Conservation (phyloP, 2,329 filamentous ascomycete species). For the Curvularia lunata region DNA sequence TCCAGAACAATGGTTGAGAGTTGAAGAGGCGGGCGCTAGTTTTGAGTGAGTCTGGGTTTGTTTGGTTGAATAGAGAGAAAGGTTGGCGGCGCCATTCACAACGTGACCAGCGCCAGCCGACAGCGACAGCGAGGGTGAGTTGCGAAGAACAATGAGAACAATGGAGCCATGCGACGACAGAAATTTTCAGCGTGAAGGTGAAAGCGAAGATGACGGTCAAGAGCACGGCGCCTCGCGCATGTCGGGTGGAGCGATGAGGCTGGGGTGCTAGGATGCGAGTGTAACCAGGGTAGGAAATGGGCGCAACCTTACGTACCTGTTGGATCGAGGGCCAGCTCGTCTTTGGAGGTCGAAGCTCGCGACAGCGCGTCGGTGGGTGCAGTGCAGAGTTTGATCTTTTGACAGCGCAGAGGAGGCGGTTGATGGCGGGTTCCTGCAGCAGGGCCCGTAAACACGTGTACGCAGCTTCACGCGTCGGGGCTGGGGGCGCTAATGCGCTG, state of each 20-base stretch:
- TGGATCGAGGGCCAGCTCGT: conserved; percentile 5
- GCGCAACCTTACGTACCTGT: conserved; percentile 17
- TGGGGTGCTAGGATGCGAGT: conserved; percentile 11
- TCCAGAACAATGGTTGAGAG: not conserved
- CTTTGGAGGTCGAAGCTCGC: not conserved
- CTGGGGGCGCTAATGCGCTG: conserved; percentile 19
- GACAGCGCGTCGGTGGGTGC: not conserved
- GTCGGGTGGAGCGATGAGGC: conserved; percentile 3
- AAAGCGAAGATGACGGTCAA: conserved; percentile 11
- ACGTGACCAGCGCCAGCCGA: conserved; percentile 1
- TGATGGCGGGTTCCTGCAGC: conserved; percentile 19
- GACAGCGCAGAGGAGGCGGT: conserved; percentile 18
- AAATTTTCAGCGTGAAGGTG: conserved; percentile 12
- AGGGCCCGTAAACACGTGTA: conserved; percentile 35
- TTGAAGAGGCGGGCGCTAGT: not conserved
- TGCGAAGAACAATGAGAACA: conserved; percentile 15
- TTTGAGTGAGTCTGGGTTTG: conserved; percentile 9
- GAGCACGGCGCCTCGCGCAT: conserved; percentile 8
- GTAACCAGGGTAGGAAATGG: conserved; percentile 14
- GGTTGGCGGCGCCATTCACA: not conserved
- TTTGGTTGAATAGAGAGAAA: conserved; percentile 1
- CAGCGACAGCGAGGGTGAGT: not conserved
- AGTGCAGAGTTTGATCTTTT: conserved; percentile 16
- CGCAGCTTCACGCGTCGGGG: conserved; percentile 37
- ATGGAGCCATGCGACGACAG: not conserved